These are phyloP conservation scores for Colletotrichum gloeosporioides DNA, from an alignment of 2,329 filamentous ascomycete species.

Conservation along the genomic window DNA sequence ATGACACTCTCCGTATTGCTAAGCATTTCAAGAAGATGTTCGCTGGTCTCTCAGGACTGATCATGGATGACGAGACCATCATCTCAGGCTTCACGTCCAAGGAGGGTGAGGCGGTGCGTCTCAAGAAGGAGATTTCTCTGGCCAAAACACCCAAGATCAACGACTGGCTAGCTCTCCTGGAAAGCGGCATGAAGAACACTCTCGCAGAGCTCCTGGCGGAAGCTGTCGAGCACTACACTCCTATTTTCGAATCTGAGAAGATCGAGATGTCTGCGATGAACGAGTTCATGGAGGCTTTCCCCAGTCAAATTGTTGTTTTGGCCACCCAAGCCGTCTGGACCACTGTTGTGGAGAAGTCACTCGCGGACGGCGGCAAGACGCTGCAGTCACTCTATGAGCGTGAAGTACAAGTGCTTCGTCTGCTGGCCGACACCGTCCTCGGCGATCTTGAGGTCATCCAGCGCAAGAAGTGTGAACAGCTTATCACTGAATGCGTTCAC, in stretches of 20 bases:
- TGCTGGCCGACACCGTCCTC: constrained; percentile 88
- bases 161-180: constrained; percentile 94
- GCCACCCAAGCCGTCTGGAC: constrained; percentile 96
- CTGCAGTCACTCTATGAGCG: constrained; percentile 77
- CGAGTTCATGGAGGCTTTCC: constrained; percentile 82
- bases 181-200: constrained; percentile 92
- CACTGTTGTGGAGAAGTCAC: constrained; percentile 78
- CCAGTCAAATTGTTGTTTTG: constrained; percentile 93
- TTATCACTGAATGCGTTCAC: constrained; percentile 98
- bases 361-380: constrained; percentile 73
- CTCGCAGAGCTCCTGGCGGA: constrained; percentile 90
- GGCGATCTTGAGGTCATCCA: constrained; percentile 86
- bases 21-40: constrained; percentile 99
- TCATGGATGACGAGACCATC: constrained; percentile 88
- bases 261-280: constrained; percentile 76
- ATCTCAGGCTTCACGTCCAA: constrained; percentile 95
- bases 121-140: constrained; percentile 92
- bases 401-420: constrained; percentile 82
- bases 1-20: constrained; percentile 92
- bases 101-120: constrained; percentile 84
- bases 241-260: constrained; percentile 74
- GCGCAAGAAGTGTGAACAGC: constrained; percentile 96
- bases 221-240: constrained; percentile 81
- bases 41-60: constrained; percentile 87
- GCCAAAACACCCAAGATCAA: constrained; percentile 97